Evolutionary conservation across 2,329 filamentous ascomycete species (phyloP).

Genomic region (Kalmusia sp.): DNA sequence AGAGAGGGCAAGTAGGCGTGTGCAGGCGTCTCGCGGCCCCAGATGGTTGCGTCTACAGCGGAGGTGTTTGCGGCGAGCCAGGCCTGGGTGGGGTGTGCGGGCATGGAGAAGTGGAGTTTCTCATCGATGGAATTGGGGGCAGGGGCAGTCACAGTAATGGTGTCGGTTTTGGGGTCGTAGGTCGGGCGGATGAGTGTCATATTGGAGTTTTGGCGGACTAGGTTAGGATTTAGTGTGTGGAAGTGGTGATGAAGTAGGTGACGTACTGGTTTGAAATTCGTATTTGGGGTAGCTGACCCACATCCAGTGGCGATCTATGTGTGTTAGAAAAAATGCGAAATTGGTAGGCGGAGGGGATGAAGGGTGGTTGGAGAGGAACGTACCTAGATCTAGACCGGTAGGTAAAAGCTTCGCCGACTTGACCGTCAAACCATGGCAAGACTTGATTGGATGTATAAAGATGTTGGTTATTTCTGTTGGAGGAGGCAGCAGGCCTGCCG

Average conservation of each 20-base stretch:
- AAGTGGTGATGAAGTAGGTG: not conserved
- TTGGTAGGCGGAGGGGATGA: no score
- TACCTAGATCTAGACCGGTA: constrained; percentile 63
- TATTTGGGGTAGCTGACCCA: constrained; percentile 61
- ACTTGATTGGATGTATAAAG: constrained; percentile 70
- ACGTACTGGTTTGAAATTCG: constrained; percentile 64
- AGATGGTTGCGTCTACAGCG: constrained; percentile 61
- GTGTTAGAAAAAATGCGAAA: not conserved
- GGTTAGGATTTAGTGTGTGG: not conserved
- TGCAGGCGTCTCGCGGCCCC: constrained; percentile 65
- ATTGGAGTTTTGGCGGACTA: constrained; percentile 61
- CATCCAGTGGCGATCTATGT: constrained; percentile 69
- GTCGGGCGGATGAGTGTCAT: constrained; percentile 69
- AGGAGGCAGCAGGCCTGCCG: constrained; percentile 38
- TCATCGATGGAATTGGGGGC: constrained; percentile 44
- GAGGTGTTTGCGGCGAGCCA: constrained; percentile 64
- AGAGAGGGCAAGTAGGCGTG: constrained; percentile 60
- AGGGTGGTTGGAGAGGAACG: not conserved
- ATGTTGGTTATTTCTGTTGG: constrained; percentile 56
- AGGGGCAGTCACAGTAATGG: constrained; percentile 58
- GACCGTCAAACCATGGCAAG: constrained; percentile 67
- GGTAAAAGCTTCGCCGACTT: constrained; percentile 59
- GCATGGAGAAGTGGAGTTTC: constrained; percentile 55
- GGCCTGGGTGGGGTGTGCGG: constrained; percentile 56
- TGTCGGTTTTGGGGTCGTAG: constrained; percentile 53